Percentiles rank a stretch among this genome's conserved stretches.
These are phyloP conservation scores for Globisporangium okanoganense DNA, from an alignment of 352 stramenopile genomes.

Conservation along the genomic window DNA sequence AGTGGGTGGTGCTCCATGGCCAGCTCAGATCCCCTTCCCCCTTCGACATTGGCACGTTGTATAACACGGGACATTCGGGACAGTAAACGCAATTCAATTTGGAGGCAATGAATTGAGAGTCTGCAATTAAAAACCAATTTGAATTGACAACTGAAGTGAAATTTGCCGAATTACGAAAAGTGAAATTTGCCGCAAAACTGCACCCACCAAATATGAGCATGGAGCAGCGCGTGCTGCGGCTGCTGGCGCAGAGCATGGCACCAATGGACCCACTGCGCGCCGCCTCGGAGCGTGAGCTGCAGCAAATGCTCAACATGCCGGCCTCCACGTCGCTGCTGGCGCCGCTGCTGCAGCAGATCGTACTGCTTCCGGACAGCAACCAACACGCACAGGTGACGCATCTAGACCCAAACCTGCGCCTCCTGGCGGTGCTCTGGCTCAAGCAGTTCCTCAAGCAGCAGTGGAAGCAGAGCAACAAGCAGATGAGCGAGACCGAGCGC, in stretches of 20 bases:
- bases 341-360: slow-evolving; percentile 39
- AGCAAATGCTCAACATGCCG: slow-evolving; percentile 18
- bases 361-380: slow-evolving; percentile 32
- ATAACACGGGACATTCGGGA: background rate
- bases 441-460: slow-evolving; percentile 68
- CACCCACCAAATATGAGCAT: too few species aligned
- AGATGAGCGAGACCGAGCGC: slow-evolving; percentile 39
- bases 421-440: slow-evolving; percentile 73
- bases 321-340: slow-evolving; percentile 28
- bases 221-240: slow-evolving; percentile 32
- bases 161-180: too few species aligned
- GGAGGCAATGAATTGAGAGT: slow-evolving; percentile 1
- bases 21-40: background rate
- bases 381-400: slow-evolving; percentile 23
- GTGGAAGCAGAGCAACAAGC: slow-evolving; percentile 27
- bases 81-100: slow-evolving; percentile 1
- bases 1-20: slow-evolving; percentile 45
- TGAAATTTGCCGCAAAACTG: too few species aligned
- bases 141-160: too few species aligned
- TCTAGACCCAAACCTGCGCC: slow-evolving; percentile 46
- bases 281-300: slow-evolving; percentile 51
- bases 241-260: slow-evolving; percentile 47
- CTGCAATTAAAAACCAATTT: background rate
- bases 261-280: slow-evolving; percentile 34
- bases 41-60: slow-evolving; percentile 1